Evolutionary conservation across 2,329 filamentous ascomycete species (phyloP).

Genomic region (Ophiostoma fasciatum): DNA sequence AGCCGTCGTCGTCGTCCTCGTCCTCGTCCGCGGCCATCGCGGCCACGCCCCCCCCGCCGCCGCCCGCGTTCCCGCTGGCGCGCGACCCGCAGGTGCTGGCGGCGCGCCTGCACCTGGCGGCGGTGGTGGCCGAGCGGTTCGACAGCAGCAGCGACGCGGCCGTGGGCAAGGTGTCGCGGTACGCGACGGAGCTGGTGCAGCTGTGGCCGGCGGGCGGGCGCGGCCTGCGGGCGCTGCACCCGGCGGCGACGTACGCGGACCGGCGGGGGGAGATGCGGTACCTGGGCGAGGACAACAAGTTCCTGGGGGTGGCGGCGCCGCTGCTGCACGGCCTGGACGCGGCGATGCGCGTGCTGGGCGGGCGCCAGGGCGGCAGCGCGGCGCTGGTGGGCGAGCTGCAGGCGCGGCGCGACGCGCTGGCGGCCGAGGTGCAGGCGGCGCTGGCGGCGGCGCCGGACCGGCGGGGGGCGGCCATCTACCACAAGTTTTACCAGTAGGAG

Average conservation of each 20-base stretch:
- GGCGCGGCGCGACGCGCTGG: slow-evolving; percentile 21
- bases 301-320: slow-evolving; percentile 21
- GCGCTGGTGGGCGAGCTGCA: slow-evolving; percentile 22
- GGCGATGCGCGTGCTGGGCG: slow-evolving; percentile 26
- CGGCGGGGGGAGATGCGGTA: slow-evolving; percentile 17
- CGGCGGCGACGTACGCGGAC: slow-evolving; percentile 16
- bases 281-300: slow-evolving; percentile 20
- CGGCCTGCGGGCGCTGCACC: slow-evolving; percentile 23
- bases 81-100: slow-evolving; percentile 29
- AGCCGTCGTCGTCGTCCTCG: slow-evolving; percentile 3
- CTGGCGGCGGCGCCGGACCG: slow-evolving; percentile 9
- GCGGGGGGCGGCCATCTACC: slow-evolving; percentile 16
- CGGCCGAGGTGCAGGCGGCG: slow-evolving; percentile 15
- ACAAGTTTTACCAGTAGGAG: slow-evolving; percentile 7
- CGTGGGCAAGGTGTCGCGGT: slow-evolving; percentile 20
- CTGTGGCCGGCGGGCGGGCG: slow-evolving; percentile 26
- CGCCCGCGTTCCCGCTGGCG: slow-evolving; percentile 17
- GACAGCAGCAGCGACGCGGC: slow-evolving; percentile 15
- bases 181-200: slow-evolving; percentile 19
- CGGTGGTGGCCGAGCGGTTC: slow-evolving; percentile 22
- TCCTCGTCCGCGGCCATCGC: neutral
- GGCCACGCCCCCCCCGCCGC: slow-evolving; percentile 7
- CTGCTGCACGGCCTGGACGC: slow-evolving; percentile 29
- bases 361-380: slow-evolving; percentile 7
- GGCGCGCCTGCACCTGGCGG: slow-evolving; percentile 27